Evolutionary conservation across 2,329 filamentous ascomycete genomes (phyloP).

Genomic region (Fusarium veterinarium): DNA sequence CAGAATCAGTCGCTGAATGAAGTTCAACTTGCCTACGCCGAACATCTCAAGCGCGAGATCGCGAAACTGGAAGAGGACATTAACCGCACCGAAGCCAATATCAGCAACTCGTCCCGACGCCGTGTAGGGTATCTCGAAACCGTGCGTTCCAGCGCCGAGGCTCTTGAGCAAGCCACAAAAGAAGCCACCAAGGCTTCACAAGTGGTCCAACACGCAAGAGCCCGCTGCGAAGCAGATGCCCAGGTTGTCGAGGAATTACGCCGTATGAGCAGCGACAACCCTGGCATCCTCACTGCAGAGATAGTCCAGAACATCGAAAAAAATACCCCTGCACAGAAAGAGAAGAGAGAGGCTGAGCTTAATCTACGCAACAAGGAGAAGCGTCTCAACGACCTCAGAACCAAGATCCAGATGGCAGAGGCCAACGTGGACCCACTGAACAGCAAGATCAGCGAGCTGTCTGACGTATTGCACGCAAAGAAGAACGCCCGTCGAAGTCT

Average conservation of each 20-base stretch:
- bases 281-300: background rate
- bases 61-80: background rate
- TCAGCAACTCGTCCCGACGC: background rate
- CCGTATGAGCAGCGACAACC: background rate
- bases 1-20: background rate
- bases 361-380: rapidly evolving
- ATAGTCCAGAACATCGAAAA: rapidly evolving
- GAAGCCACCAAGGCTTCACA: background rate
- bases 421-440: background rate
- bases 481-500: background rate
- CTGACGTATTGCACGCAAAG: background rate
- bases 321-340: rapidly evolving
- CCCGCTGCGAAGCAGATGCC: background rate
- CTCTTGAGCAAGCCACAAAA: background rate
- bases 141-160: rapidly evolving
- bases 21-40: background rate
- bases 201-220: background rate
- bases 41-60: background rate
- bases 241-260: background rate
- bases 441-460: background rate
- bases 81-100: background rate
- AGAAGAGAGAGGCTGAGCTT: background rate
- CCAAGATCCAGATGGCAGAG: background rate
- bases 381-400: background rate
- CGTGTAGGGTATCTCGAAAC: background rate